Conservation (phyloP, 257 asterid genomes). For the Dorcoceras hygrometricum region DNA sequence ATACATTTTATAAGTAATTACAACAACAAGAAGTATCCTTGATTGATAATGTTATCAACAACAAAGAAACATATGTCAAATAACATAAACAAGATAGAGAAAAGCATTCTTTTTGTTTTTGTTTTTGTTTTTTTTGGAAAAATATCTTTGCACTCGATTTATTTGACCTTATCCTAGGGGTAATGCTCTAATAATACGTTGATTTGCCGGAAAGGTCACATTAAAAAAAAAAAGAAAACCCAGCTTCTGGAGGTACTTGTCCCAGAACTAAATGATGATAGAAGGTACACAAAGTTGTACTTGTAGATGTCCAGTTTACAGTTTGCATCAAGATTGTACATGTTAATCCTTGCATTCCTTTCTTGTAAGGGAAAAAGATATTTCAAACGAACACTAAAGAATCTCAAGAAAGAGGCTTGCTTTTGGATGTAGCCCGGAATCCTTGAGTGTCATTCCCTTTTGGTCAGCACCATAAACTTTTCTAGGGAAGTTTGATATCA, state of each 20-base stretch:
- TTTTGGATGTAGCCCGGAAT: slow-evolving; percentile 74
- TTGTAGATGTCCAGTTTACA: neutral
- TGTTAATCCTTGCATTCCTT: neutral
- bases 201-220: too few species aligned
- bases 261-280: neutral
- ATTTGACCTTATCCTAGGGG: too few species aligned
- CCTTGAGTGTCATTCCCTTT: slow-evolving; percentile 55
- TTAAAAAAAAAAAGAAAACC: too few species aligned
- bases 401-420: slow-evolving; percentile 81
- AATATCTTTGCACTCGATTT: too few species aligned
- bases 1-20: too few species aligned
- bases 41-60: too few species aligned
- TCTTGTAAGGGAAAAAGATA: neutral
- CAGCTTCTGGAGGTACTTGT: neutral
- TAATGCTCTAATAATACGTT: too few species aligned
- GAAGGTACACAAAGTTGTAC: neutral
- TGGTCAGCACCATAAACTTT: slow-evolving; percentile 66
- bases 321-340: neutral
- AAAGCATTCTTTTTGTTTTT: too few species aligned
- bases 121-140: too few species aligned
- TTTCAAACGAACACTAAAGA: slow-evolving; percentile 31
- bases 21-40: too few species aligned
- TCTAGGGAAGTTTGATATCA: slow-evolving; percentile 75
- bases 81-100: too few species aligned
- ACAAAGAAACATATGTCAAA: too few species aligned